Evolutionary conservation across 495 filamentous ascomycete species (phyloP).

Genomic region (Penicillium arizonense): DNA sequence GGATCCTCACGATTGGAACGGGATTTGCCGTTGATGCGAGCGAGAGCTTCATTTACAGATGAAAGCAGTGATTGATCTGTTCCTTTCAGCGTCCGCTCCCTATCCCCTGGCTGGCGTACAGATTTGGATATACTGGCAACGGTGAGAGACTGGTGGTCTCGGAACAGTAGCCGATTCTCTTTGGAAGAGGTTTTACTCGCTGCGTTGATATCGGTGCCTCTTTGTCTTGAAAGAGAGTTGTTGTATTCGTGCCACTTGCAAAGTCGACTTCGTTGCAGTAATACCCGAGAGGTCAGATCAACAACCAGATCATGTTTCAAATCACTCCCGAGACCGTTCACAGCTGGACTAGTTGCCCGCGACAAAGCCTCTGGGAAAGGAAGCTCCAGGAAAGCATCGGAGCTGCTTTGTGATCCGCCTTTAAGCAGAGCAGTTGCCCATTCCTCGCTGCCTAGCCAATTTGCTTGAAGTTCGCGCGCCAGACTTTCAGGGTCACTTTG

Average conservation of each 20-base stretch:
- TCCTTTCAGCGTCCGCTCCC: slow-evolving; percentile 38
- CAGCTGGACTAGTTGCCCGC: slow-evolving; percentile 52
- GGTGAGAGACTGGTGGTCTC: slow-evolving; percentile 38
- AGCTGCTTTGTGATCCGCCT: slow-evolving; percentile 57
- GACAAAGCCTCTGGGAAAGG: slow-evolving; percentile 68
- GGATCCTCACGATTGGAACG: slow-evolving; percentile 9
- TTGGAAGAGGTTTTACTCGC: slow-evolving; percentile 8
- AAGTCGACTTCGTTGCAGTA: slow-evolving; percentile 61
- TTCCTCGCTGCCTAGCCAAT: slow-evolving; percentile 71
- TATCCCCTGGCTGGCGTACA: slow-evolving; percentile 39
- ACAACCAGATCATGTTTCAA: slow-evolving; percentile 43
- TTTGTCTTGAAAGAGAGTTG: slow-evolving; percentile 29
- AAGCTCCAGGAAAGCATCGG: slow-evolving; percentile 61
- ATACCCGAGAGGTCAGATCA: slow-evolving; percentile 61
- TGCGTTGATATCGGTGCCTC: slow-evolving; percentile 11
- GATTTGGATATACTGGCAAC: slow-evolving; percentile 43
- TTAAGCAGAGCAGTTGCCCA: slow-evolving; percentile 67
- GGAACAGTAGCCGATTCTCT: slow-evolving; percentile 26
- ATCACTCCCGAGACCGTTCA: slow-evolving; percentile 47
- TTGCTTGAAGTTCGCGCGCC: slow-evolving; percentile 56
- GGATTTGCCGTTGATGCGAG: slow-evolving; percentile 51
- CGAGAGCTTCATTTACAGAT: slow-evolving; percentile 55
- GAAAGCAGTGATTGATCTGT: slow-evolving; percentile 50
- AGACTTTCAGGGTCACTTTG: slow-evolving; percentile 30
- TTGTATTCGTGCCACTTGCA: slow-evolving; percentile 72